Evolutionary conservation across 2,329 filamentous ascomycete species (phyloP), one percentile per base, ranked within the genome.

Genomic region (Sphaerulina musiva): DNA sequence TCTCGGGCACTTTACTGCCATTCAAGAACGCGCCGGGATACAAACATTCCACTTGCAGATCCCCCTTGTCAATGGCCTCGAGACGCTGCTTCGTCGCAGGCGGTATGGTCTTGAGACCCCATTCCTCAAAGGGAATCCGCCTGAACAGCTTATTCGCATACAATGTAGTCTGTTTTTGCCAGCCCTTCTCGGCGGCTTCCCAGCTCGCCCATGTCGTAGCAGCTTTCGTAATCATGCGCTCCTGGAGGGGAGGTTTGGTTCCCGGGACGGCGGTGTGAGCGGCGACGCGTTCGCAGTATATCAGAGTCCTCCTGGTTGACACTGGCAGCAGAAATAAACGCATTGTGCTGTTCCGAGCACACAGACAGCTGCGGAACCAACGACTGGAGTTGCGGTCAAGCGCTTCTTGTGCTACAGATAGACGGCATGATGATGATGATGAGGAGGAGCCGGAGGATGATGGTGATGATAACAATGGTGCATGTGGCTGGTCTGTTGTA

Each of bases 51-150:
- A 64, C 56, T 63, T 81, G 83, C 48, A 83, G 80, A 59, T 79
- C 78, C 38, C 80, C 81, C 49, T 81, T 70, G 20, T 83, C 66
- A 63, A 87, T 82, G 49, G 87, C 83, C 46, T 80, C 76, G 62
- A 81, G 79, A 54, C 83, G 79, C 61, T 82, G 80, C 54, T 82
- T 75, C 41, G 84, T 89, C 62, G 95, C 77, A 20, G 91, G 85
- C 43, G 93, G 93, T 49, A 98, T 85, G 36, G 89, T 95, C 75
- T 97, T 97, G 62, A 98, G 78, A 0, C 89, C 90, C 93, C 93
- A 98, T 84, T 98, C 93, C 73, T 97, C 88, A 70, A 88, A 96
- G 2, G 93, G 88, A 65, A 98, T 95, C 59, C 89, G 83, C 64
- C 88, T 84, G 57, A 98, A 81, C 12, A 89, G 83, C 46, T 83